Evolutionary conservation across 148 eudicot species (phyloP).

Genomic region (Pouteria glomerata): DNA sequence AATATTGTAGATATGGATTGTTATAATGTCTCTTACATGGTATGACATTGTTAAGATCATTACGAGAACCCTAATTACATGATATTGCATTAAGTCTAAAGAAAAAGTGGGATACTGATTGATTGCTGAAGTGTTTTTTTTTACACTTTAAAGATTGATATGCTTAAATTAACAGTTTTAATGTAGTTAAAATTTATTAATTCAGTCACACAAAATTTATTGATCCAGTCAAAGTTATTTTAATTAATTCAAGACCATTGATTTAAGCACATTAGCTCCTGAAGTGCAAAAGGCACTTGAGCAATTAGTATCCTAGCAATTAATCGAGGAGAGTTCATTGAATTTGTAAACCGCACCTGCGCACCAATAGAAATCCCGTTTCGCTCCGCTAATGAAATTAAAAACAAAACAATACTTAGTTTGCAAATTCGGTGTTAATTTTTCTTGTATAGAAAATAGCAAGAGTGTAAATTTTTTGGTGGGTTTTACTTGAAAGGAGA

Average conservation of each 20-base stretch:
- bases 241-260: too few species aligned
- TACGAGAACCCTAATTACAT: background rate
- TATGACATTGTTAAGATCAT: background rate
- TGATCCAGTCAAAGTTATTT: too few species aligned
- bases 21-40: background rate
- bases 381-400: background rate
- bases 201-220: too few species aligned
- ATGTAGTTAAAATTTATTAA: too few species aligned
- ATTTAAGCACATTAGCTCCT: too few species aligned
- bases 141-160: too few species aligned
- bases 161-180: too few species aligned
- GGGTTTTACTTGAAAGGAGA: conserved; percentile 16
- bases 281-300: too few species aligned
- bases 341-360: background rate
- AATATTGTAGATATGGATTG: background rate
- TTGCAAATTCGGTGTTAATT: background rate
- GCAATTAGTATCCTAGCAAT: too few species aligned
- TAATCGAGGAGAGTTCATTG: too few species aligned
- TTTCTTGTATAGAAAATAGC: background rate
- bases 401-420: background rate
- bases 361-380: background rate
- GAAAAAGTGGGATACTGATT: too few species aligned
- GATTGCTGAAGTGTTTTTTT: too few species aligned
- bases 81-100: background rate
- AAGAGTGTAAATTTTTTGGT: conserved; percentile 23